Base-by-base conservation (phyloP, 2,329 filamentous ascomycete species). In the Xylariaceae sp. region DNA sequence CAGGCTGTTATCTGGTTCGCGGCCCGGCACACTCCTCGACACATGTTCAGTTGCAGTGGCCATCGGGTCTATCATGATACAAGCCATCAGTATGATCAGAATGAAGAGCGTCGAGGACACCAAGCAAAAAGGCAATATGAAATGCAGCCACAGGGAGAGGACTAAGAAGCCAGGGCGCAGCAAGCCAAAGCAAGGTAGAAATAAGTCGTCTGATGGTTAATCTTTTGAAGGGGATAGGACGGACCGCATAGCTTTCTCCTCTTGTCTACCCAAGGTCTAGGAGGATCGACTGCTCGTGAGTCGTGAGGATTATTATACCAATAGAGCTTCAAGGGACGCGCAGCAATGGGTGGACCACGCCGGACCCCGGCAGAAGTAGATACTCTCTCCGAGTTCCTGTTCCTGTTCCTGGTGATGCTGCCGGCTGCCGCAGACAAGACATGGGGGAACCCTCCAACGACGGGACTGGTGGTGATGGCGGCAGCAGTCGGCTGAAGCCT, bases 1-100 rank as follows among this genome's bases (percentile, higher is more conserved):
- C 71, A 76, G 76, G 67, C 71, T 71, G 55, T 79, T 72, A 53
- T 74, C 70, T 56, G 67, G 70, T 59, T 71, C 68, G 54, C 74
- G 71, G 59, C 69, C 67, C 60, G 70, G 65, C 57, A 66, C 69
- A 63, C 72, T 71, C 68, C 73, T 71, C 67, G 74, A 74, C 64
- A 72, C 72, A 68, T 72, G 76, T 63, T 80, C 76, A 74, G 74
- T 78, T 65, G 72, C 75, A 65, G 77, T 71, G 65, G 77, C 77
- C 78, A 80, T 80, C 70, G 74, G 72, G 68, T 72, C 75, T 77
- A 67, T 55, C 55, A 59, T 50, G 56, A 44, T 54, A 57, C 56
- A 60, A 37, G 53, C 54, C 39, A 60, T 58, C 54, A 62, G 55
- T 55, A 60, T 61, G 56, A 49, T 61, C 56, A 59, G 55, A 58